A percentile compares a stretch with the other conserved stretches of the same genome.
Evolutionary conservation across 2,329 filamentous ascomycete species (phyloP).

Genomic region (Phaeosphaeriaceae sp.): DNA sequence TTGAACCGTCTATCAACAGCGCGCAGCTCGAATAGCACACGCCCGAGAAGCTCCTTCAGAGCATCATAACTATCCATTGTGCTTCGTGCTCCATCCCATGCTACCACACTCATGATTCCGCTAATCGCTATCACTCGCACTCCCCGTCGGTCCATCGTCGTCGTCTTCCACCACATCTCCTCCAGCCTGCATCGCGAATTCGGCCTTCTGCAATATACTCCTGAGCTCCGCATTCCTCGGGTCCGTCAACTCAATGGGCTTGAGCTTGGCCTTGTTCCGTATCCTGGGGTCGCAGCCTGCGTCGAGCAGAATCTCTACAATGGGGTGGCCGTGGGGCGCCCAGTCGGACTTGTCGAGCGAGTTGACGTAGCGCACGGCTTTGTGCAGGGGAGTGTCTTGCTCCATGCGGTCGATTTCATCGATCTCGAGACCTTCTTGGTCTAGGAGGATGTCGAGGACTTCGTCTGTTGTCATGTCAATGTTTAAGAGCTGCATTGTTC

Average conservation of each 20-base stretch:
- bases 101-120: background rate
- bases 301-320: slow-evolving; percentile 83
- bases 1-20: background rate
- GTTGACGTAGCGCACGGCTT: slow-evolving; percentile 80
- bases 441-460: slow-evolving; percentile 80
- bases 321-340: slow-evolving; percentile 70
- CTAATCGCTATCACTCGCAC: slow-evolving; percentile 57
- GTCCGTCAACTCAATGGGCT: slow-evolving; percentile 76
- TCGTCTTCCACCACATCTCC: slow-evolving; percentile 60
- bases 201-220: slow-evolving; percentile 72
- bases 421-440: slow-evolving; percentile 85
- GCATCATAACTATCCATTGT: background rate
- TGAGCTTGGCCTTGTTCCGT: slow-evolving; percentile 77
- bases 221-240: slow-evolving; percentile 70
- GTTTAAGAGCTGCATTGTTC: background rate
- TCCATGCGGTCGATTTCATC: slow-evolving; percentile 77
- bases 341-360: slow-evolving; percentile 68
- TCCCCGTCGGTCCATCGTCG: slow-evolving; percentile 56
- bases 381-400: slow-evolving; percentile 81
- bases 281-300: slow-evolving; percentile 72
- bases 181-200: slow-evolving; percentile 65
- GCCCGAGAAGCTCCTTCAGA: background rate
- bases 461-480: slow-evolving; percentile 64
- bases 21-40: background rate
- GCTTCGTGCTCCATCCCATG: background rate